Percentiles rank a stretch among this genome's conserved stretches.
Evolutionary conservation across 345 rosid species (phyloP).

Genomic region (Camelina laxa): DNA sequence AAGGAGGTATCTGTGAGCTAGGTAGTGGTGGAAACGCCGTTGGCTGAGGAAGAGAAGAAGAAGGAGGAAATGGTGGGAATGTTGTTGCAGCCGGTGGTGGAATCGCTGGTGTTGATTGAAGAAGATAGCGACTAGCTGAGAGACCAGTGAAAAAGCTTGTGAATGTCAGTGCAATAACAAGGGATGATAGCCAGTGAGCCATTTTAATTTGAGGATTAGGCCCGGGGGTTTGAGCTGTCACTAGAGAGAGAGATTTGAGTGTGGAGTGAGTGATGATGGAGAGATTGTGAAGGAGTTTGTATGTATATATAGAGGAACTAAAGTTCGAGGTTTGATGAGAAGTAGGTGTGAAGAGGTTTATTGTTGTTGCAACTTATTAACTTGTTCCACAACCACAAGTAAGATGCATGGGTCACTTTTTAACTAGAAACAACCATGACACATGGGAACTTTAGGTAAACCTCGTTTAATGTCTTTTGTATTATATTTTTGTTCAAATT

Average conservation of each 20-base stretch:
- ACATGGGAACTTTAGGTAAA: not conserved
- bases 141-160: conserved; percentile 39
- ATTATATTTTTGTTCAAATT: not conserved
- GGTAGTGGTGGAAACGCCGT: conserved; percentile 36
- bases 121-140: conserved; percentile 37
- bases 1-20: conserved; percentile 28
- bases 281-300: conserved; percentile 11
- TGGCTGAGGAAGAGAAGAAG: conserved; percentile 34
- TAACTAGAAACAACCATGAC: not conserved
- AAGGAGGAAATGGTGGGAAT: conserved; percentile 37
- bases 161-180: conserved; percentile 40
- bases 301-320: conserved; percentile 28
- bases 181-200: conserved; percentile 20
- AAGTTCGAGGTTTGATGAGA: conserved; percentile 33
- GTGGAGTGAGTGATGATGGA: conserved; percentile 17
- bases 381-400: conserved; percentile 30
- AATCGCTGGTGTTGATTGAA: conserved; percentile 38
- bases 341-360: conserved; percentile 8
- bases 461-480: not conserved
- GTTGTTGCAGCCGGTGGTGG: conserved; percentile 36
- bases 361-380: conserved; percentile 34
- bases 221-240: not conserved
- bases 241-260: conserved; percentile 10
- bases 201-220: conserved; percentile 18
- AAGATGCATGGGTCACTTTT: not conserved